phyloP scores from a whole-genome alignment of 202 grass and related monocot genomes.

The Carex arenaria region DNA sequence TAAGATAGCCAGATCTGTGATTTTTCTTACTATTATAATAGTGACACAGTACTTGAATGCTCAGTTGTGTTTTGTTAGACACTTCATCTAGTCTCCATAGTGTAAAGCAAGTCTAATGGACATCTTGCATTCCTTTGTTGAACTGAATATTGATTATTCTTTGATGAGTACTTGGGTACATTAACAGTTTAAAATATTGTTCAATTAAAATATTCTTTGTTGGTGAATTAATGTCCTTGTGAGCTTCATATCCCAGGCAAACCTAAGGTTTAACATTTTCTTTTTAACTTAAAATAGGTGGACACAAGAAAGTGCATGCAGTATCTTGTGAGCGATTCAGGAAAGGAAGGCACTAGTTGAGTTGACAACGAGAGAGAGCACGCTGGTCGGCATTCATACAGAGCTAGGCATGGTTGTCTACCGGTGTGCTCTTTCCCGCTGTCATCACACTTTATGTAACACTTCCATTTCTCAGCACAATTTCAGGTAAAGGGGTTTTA shows the following conservation, averaged over 20 bases:
- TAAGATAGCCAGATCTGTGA: not conserved
- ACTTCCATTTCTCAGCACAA: not conserved
- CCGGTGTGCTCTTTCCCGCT: conserved; percentile 31
- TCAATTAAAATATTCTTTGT: not conserved
- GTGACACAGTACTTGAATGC: not conserved
- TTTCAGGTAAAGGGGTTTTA: not conserved
- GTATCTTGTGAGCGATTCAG: no score
- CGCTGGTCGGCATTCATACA: conserved; percentile 26
- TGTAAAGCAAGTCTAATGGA: not conserved
- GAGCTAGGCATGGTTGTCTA: conserved; percentile 14
- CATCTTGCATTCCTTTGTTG: not conserved
- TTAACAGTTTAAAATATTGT: not conserved
- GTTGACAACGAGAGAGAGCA: conserved; percentile 41
- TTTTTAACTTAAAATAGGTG: not conserved
- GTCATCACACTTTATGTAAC: not conserved
- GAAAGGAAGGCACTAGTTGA: not conserved
- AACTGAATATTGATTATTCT: not conserved
- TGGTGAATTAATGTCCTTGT: not conserved
- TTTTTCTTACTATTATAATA: not conserved
- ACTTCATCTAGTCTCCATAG: not conserved
- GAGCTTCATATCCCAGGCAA: not conserved
- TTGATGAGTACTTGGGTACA: not conserved
- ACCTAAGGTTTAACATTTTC: not conserved
- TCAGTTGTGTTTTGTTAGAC: not conserved
- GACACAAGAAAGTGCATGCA: not conserved